These are phyloP conservation scores for Sphaerulina musiva DNA, from an alignment of 2,329 filamentous ascomycete species.

Conservation along the genomic window DNA sequence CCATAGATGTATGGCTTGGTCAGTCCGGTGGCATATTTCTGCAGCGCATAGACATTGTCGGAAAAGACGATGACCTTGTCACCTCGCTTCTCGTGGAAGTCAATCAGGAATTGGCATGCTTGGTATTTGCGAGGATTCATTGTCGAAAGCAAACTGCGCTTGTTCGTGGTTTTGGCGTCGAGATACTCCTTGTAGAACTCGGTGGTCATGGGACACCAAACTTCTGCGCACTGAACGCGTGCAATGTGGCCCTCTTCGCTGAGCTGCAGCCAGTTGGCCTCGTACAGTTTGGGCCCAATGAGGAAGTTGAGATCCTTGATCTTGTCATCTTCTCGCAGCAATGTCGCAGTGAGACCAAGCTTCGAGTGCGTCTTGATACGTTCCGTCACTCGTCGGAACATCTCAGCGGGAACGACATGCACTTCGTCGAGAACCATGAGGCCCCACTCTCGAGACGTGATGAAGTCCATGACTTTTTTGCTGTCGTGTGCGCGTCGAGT, in stretches of 20 bases:
- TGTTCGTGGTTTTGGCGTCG: conserved; percentile 55
- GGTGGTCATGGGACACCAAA: conserved; percentile 98
- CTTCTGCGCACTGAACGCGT: conserved; percentile 93
- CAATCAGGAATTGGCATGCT: conserved; percentile 94
- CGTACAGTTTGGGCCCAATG: conserved; percentile 94
- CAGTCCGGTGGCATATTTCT: conserved; percentile 76
- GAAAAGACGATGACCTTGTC: conserved; percentile 99
- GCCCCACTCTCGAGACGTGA: conserved; percentile 86
- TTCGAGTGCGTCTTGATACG: conserved; percentile 94
- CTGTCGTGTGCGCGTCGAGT: conserved; percentile 84
- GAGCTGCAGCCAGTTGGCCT: conserved; percentile 99
- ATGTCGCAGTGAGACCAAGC: conserved; percentile 84
- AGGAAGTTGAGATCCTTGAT: conserved; percentile 96
- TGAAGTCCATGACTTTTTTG: conserved; percentile 95
- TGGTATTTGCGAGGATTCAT: conserved; percentile 99
- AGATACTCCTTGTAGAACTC: conserved; percentile 97
- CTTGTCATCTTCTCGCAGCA: conserved; percentile 95
- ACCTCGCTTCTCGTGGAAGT: conserved; percentile 88
- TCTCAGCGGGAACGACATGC: conserved; percentile 92
- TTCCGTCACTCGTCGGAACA: conserved; percentile 90
- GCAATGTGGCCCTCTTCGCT: conserved; percentile 96
- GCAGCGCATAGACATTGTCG: conserved; percentile 89
- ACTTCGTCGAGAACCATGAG: conserved; percentile 96
- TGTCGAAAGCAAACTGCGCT: conserved; percentile 70
- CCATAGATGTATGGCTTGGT: conserved; percentile 88